Evolutionary conservation across 2,329 filamentous ascomycete genomes (phyloP), one percentile per base, ranked within the genome.

Genomic region (Phaeosphaeria sp.): DNA sequence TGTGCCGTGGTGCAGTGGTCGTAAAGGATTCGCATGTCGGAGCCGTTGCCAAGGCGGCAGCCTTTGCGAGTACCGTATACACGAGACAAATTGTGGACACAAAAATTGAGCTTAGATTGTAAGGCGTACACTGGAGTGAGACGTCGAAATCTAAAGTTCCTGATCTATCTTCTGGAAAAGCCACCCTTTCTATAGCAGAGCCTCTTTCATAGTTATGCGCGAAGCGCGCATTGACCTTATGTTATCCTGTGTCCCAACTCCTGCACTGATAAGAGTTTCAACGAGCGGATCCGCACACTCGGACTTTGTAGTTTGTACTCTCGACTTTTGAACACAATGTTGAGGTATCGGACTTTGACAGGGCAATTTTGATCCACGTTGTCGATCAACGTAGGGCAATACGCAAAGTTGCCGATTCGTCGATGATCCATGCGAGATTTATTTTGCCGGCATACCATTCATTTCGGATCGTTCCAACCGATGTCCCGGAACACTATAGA

Each of bases 371-470:
- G 6, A 36, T 36, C 30, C 30, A 36, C 42, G 47, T 51, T 56
- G 27, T 48, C 22, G 40, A 51, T 46, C 43, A 48, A 6, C 30
- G 22, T 30, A 53, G 36, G 51, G 45, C 30, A 30, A 53, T 36
- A n/a, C 47, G 30, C 36, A 42, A 18, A 30, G 21, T 20, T 18
- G 18, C 27, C 51, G 7, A 57, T 53, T 33, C 6, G 27, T 25
- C 20, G 40, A 39, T 17, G 49, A 44, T n/a, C n/a, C 36, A 44
- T 51, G 49, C 40, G 42, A n/a, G n/a, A n/a, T 45, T 52, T 39
- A 65, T 67, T 70, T 65, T 69, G 59, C 70, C 68, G 68, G 66
- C 51, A 66, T 58, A 57, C 48, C 55, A 46, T 21, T 63, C 63
- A 65, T 71, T 21, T 65, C 63, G 49, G 56, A 47, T 33, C 46